These are phyloP conservation scores for Penicillium psychrosexuale DNA, from an alignment of 2,329 filamentous ascomycete species.

Conservation along the genomic window DNA sequence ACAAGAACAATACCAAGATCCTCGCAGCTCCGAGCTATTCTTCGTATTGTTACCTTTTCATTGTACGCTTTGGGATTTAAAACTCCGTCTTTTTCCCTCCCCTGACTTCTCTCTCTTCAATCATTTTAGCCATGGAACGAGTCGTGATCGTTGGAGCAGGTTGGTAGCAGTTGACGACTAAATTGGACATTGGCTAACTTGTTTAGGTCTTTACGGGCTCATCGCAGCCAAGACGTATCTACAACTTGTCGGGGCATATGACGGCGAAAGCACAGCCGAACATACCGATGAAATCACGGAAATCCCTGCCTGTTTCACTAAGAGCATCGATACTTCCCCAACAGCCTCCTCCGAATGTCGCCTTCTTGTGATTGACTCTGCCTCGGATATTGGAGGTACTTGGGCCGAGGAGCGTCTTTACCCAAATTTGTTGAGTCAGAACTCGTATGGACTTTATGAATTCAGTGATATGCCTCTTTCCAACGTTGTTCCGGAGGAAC, in stretches of 20 bases:
- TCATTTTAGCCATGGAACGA: conserved; percentile 13
- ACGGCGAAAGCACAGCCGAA: background rate
- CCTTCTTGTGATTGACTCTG: conserved; percentile 27
- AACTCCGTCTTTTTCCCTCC: background rate
- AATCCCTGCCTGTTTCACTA: conserved; percentile 14
- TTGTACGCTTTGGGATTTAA: background rate
- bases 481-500: conserved; percentile 13
- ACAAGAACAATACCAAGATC: conserved; percentile 19
- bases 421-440: conserved; percentile 29
- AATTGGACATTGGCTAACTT: background rate
- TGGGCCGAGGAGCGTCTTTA: conserved; percentile 29
- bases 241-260: conserved; percentile 20
- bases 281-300: background rate
- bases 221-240: conserved; percentile 31
- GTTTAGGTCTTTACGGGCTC: conserved; percentile 27
- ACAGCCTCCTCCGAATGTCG: conserved; percentile 1
- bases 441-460: conserved; percentile 30
- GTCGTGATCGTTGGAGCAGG: conserved; percentile 23
- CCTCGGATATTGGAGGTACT: conserved; percentile 26
- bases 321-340: background rate
- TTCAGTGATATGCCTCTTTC: conserved; percentile 27
- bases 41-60: conserved; percentile 6
- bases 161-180: background rate
- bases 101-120: background rate
- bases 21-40: background rate